phyloP scores from a whole-genome alignment of 139 green algal genomes.

The Coelastrella sp. region DNA sequence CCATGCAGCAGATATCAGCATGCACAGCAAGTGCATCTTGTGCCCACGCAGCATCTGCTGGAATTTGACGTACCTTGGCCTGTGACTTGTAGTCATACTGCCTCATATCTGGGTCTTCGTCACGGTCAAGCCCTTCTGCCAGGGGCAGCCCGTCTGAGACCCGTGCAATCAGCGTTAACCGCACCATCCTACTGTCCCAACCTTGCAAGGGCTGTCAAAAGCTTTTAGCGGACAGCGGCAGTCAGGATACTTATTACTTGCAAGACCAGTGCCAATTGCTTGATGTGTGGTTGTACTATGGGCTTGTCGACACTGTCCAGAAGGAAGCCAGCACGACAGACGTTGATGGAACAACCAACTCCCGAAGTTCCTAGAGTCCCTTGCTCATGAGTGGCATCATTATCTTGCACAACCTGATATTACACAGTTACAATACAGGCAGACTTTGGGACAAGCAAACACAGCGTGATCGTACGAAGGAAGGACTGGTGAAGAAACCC shows the following conservation, averaged over 20 bases:
- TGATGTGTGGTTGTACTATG: background rate
- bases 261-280: background rate
- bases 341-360: constrained; percentile 4
- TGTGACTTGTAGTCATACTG: constrained; percentile 93
- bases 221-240: too few species aligned
- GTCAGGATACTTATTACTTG: too few species aligned
- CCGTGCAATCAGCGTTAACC: constrained; percentile 94
- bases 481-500: too few species aligned
- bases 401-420: too few species aligned
- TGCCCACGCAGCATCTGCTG: background rate
- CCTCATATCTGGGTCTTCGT: constrained; percentile 84
- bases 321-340: background rate
- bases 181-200: constrained; percentile 68
- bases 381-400: too few species aligned
- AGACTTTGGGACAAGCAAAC: too few species aligned
- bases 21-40: too few species aligned
- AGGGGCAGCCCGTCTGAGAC: constrained; percentile 93
- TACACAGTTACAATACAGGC: too few species aligned
- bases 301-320: background rate
- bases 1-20: too few species aligned
- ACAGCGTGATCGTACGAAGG: too few species aligned
- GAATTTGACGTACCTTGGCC: constrained; percentile 83
- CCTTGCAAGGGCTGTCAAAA: too few species aligned
- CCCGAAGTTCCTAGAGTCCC: too few species aligned
- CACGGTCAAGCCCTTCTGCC: constrained; percentile 95